Evolutionary conservation across 129 eudicot genomes (phyloP).

Genomic region (carrot (Daucus carota)): DH1_v3.0 NC_030385.2:46194501-46195000

Average conservation of each 20-base stretch:
- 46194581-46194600: conserved; percentile 45
- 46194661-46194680: conserved; percentile 28
- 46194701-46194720: neutral
- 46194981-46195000: neutral
- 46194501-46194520: neutral
- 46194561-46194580: conserved; percentile 39
- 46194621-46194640: conserved; percentile 46
- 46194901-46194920: neutral
- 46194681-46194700: neutral
- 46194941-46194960: neutral
- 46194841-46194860: neutral
- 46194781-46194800: neutral
- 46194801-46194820: neutral
- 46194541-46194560: conserved; percentile 60
- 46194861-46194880: neutral
- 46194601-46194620: conserved; percentile 29
- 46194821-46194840: neutral
- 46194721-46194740: neutral
- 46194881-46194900: neutral
- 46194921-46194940: neutral
- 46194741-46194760: neutral
- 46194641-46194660: conserved; percentile 45
- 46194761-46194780: neutral
- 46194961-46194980: neutral
- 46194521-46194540: neutral